Evolutionary conservation across 805 yeast genomes (phyloP).

Genomic region (Vanderwaltozyma polyspora): DNA sequence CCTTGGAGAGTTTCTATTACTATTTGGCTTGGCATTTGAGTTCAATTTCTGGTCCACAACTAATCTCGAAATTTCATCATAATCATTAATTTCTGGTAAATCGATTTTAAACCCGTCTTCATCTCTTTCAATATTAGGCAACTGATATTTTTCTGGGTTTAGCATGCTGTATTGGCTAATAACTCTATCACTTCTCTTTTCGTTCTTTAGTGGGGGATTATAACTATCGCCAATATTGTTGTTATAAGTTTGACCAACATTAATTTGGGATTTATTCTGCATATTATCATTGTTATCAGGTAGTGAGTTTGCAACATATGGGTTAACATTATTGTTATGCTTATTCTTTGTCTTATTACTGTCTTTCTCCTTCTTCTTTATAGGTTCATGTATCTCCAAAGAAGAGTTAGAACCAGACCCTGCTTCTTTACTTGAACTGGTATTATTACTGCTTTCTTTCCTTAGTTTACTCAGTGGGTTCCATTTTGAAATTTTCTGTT

Average conservation of each 20-base stretch:
- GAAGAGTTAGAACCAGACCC: not conserved
- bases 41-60: too few relatives aligned
- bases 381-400: not conserved
- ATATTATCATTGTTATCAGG: not conserved
- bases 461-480: slow-evolving; percentile 20
- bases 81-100: slow-evolving; percentile 9
- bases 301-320: not conserved
- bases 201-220: too few relatives aligned
- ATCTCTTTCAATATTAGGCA: slow-evolving; percentile 19
- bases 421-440: slow-evolving; percentile 1
- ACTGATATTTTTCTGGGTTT: slow-evolving; percentile 12
- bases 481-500: slow-evolving; percentile 24
- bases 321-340: not conserved
- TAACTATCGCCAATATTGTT: not conserved
- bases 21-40: too few relatives aligned
- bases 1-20: too few relatives aligned
- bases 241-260: too few relatives aligned
- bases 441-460: slow-evolving; percentile 17
- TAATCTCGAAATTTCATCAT: too few relatives aligned
- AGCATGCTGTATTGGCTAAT: slow-evolving; percentile 8
- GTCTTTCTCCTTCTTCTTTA: not conserved
- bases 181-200: slow-evolving; percentile 1
- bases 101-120: slow-evolving; percentile 13
- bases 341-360: not conserved
- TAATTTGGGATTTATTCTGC: not conserved